Conservation (phyloP, 331 rosid genomes). For the Pyrus hybrid region DNA sequence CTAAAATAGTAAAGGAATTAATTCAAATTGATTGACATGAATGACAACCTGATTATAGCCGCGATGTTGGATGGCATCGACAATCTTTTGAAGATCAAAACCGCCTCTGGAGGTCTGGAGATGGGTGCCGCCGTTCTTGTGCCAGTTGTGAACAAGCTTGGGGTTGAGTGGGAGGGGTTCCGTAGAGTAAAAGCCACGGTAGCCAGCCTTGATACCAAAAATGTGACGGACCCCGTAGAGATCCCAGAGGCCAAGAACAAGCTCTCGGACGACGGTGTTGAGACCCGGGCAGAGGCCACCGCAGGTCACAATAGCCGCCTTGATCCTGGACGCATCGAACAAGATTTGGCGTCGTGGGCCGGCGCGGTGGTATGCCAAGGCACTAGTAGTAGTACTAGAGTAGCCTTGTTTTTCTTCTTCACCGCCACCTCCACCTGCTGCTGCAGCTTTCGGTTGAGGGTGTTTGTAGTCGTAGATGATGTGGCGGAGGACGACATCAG, state of each 20-base stretch:
- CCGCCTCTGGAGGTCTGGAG: conserved; percentile 89
- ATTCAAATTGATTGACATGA: not conserved
- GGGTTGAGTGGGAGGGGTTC: conserved; percentile 45
- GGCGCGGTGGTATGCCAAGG: conserved; percentile 46
- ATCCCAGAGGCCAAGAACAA: conserved; percentile 59
- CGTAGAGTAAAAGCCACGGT: conserved; percentile 55
- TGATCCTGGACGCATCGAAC: conserved; percentile 14
- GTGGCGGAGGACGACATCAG: conserved; percentile 54
- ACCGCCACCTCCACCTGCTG: not conserved
- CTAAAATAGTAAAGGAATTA: not conserved
- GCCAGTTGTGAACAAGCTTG: conserved; percentile 44
- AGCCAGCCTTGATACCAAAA: conserved; percentile 64
- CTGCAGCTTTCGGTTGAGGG: not conserved
- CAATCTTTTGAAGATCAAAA: conserved; percentile 52
- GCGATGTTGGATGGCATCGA: conserved; percentile 50
- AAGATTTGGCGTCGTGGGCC: conserved; percentile 53
- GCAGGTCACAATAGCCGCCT: conserved; percentile 40
- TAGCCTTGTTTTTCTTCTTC: not conserved
- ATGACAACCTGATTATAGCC: conserved; percentile 45
- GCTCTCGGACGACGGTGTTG: conserved; percentile 82
- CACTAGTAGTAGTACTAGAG: not conserved
- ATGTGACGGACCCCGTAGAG: conserved; percentile 68
- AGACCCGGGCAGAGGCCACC: conserved; percentile 68
- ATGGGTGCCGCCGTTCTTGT: conserved; percentile 56
- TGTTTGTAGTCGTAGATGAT: conserved; percentile 24